phyloP scores from a whole-genome alignment of 208 protist species.

The Trichomonas vaginalis region DNA sequence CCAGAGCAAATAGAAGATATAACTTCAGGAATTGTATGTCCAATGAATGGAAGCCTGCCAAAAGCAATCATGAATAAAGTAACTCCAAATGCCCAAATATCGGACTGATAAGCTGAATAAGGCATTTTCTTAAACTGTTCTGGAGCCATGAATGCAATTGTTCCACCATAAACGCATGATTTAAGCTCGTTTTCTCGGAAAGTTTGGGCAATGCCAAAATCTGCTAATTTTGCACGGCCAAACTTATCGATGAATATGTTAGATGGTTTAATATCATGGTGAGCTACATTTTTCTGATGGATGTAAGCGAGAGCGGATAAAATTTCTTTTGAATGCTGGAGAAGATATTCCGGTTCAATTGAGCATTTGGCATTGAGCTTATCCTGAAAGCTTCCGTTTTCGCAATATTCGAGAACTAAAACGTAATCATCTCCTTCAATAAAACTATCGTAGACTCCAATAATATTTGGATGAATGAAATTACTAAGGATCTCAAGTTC shows the following conservation, averaged over 20 bases:
- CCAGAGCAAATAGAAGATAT: too few species aligned
- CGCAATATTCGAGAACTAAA: neutral
- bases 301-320: neutral
- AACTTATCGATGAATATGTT: neutral
- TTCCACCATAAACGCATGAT: neutral
- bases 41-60: too few species aligned
- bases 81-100: neutral
- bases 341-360: too few species aligned
- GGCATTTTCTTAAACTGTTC: neutral
- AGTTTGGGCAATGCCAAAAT: neutral
- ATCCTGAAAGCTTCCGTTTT: neutral
- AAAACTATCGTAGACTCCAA: neutral
- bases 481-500: neutral
- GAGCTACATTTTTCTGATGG: neutral
- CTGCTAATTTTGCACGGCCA: neutral
- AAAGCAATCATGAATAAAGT: too few species aligned
- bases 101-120: neutral
- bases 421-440: neutral
- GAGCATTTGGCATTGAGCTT: neutral
- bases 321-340: neutral
- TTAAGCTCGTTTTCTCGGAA: neutral
- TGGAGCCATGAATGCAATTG: neutral
- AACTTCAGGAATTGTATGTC: too few species aligned
- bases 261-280: neutral
- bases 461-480: neutral